A percentile compares a stretch with the other conserved stretches of the same genome.
Conservation (phyloP, 495 filamentous ascomycete genomes). For the Aspergillus bertholletiae region DNA sequence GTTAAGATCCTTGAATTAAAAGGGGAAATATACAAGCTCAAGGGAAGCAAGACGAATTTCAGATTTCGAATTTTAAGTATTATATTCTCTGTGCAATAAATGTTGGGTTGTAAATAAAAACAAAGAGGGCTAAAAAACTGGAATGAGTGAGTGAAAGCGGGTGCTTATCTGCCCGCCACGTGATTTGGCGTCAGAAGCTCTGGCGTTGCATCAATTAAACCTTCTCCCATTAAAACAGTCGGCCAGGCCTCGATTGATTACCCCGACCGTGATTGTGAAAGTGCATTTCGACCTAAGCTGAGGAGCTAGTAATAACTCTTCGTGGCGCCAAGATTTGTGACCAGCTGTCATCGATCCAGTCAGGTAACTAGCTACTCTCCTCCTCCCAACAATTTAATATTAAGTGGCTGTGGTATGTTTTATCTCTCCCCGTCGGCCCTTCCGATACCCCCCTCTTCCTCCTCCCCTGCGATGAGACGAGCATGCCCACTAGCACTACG, state of each 20-base stretch:
- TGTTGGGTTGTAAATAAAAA: too few relatives aligned
- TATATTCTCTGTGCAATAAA: too few relatives aligned
- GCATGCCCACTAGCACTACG: not conserved
- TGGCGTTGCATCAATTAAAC: too few relatives aligned
- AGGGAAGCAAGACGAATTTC: too few relatives aligned
- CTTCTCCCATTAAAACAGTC: constrained; percentile 10
- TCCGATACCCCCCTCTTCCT: constrained; percentile 6
- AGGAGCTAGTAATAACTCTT: too few relatives aligned
- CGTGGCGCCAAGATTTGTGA: constrained; percentile 3
- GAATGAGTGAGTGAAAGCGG: not conserved
- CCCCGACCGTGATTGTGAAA: too few relatives aligned
- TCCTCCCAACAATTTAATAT: not conserved
- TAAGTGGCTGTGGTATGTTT: constrained; percentile 8
- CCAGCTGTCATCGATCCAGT: not conserved
- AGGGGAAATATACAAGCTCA: not conserved
- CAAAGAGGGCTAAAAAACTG: not conserved
- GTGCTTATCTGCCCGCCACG: constrained; percentile 15
- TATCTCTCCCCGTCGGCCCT: constrained; percentile 9
- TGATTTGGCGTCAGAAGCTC: constrained; percentile 12
- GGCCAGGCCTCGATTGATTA: constrained; percentile 10
- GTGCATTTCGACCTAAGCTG: too few relatives aligned
- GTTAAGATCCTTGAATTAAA: not conserved
- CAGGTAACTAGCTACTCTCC: not conserved
- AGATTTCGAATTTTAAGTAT: too few relatives aligned
- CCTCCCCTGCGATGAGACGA: too few relatives aligned